Evolutionary conservation across 768 basidiomycete species (phyloP), one percentile per base, ranked within the genome.

Genomic region (Phylloporus sp.): DNA sequence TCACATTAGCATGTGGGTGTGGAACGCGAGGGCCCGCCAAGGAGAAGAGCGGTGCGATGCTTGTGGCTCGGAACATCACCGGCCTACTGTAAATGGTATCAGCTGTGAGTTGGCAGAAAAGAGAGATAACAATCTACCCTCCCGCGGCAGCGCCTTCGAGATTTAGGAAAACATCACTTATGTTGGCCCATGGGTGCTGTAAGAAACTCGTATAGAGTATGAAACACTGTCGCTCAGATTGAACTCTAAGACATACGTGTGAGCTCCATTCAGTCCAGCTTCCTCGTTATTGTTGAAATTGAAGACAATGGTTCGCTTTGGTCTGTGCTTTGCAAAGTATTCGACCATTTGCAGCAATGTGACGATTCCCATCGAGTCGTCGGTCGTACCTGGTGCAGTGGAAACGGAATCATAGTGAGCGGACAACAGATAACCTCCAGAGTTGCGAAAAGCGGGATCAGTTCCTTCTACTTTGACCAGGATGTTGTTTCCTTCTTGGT

Each of bases 271-370:
- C 56, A 91, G 65, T 29, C 82, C 79, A 63, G 88, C 82, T 59
- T 93, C 90, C 62, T 92, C 91, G 1, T 85, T 90, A 54, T 92
- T 91, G 65, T 93, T 93, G 64, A 90, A 78, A 59, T 91, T 89
- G 73, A 92, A 90, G 4, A 93, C 68, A 6, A 84, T 84, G 0
- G 86, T 87, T 34, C 82, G 75, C 36, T 70, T 67, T 1, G 80
- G 80, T 7, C 75, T 71, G 35, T 82, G 72, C 49, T 70, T 66
- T 0, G 75, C 72, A 47, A 82, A 72, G 55, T 81, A 78, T 35
- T 81, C 70, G 31, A 88, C 70, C 57, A 92, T 74, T 50, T 87
- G 84, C 23, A 91, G 64, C 1, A 88, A 68, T 0, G 84, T 84
- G 5, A 72, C 81, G 6, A 86, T 74, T 11, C 82, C 85, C 79